Percentiles rank a stretch among this genome's conserved stretches.
phyloP scores from a whole-genome alignment of 2,329 filamentous ascomycete genomes.

The Orbilia oligospora region DNA sequence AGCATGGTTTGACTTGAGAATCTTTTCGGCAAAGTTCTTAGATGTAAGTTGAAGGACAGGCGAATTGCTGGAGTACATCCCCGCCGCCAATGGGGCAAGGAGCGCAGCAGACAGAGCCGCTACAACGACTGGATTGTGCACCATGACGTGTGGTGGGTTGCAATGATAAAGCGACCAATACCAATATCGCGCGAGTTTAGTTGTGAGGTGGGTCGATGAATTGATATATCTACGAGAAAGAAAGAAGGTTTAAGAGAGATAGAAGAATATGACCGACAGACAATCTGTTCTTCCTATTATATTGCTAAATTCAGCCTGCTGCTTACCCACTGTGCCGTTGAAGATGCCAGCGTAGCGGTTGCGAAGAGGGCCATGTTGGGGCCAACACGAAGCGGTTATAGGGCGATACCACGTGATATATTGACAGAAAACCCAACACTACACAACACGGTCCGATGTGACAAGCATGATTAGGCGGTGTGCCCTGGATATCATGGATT shows the following conservation, averaged over 20 bases:
- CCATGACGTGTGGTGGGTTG: constrained; percentile 68
- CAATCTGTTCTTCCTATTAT: constrained; percentile 41
- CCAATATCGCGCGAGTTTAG: neutral
- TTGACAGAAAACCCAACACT: constrained; percentile 29
- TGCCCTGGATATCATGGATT: too few species aligned
- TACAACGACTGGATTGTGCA: constrained; percentile 68
- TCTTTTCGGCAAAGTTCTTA: constrained; percentile 84
- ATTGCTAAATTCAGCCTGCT: constrained; percentile 43
- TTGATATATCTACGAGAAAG: constrained; percentile 21
- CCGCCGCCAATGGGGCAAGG: constrained; percentile 76
- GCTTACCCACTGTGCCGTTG: constrained; percentile 35
- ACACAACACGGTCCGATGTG: neutral
- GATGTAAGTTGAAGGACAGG: constrained; percentile 85
- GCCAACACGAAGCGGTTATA: constrained; percentile 50
- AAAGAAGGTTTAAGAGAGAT: constrained; percentile 23
- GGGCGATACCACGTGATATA: constrained; percentile 52
- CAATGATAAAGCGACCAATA: constrained; percentile 2
- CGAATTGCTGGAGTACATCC: constrained; percentile 87
- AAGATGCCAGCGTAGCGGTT: constrained; percentile 62
- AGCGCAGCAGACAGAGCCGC: constrained; percentile 74
- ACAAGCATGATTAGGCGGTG: too few species aligned
- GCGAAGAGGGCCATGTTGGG: constrained; percentile 42
- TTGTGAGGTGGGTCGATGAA: neutral
- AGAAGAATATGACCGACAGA: constrained; percentile 20
- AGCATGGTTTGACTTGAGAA: constrained; percentile 90